A percentile compares a stretch with the other conserved stretches of the same genome.
phyloP scores from a whole-genome alignment of 2,329 filamentous ascomycete genomes.

The Cytospora piceicola region DNA sequence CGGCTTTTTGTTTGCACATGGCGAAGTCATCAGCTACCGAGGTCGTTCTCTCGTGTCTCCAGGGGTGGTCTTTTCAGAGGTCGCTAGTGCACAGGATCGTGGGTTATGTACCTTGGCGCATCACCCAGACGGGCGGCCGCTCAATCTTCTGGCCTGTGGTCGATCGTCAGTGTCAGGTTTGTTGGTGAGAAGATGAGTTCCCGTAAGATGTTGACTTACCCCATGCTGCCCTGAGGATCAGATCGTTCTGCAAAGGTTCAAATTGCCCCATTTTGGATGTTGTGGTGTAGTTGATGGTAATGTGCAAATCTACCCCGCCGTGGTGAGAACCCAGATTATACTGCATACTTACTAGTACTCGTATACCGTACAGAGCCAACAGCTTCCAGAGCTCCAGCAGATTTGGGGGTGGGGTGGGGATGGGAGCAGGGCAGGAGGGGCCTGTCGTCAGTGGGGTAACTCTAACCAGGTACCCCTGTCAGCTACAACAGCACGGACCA shows the following conservation, averaged over 20 bases:
- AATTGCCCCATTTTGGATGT: conserved; percentile 51
- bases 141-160: conserved; percentile 81
- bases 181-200: background rate
- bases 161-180: conserved; percentile 16
- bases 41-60: conserved; percentile 1
- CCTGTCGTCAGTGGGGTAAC: background rate
- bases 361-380: background rate
- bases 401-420: background rate
- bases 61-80: conserved; percentile 9
- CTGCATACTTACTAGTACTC: background rate
- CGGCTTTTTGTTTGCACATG: conserved; percentile 60
- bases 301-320: background rate
- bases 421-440: background rate
- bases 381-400: background rate
- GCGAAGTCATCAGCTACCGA: conserved; percentile 26
- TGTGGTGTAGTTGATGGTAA: background rate
- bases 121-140: conserved; percentile 96
- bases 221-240: conserved; percentile 86
- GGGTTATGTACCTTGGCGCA: conserved; percentile 81
- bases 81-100: conserved; percentile 26
- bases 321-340: background rate
- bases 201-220: conserved; percentile 57
- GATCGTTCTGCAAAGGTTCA: conserved; percentile 86
- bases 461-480: background rate
- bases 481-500: background rate